A percentile compares a stretch with the other conserved stretches of the same genome.
phyloP scores from a whole-genome alignment of 805 yeast species.

The Vanderwaltozyma verrucispora region DNA sequence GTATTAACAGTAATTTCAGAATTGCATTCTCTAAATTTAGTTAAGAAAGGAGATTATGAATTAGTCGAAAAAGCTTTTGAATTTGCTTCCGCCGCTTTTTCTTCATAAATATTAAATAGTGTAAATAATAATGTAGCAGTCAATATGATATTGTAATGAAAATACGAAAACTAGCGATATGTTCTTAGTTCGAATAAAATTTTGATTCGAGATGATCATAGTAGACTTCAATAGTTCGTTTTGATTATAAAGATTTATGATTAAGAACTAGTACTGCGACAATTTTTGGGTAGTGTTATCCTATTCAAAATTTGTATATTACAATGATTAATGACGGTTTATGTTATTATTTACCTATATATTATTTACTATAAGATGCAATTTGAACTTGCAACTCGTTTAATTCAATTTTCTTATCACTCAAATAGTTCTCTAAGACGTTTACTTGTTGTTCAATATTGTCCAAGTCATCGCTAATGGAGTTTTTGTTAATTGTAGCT shows the following conservation, averaged over 20 bases:
- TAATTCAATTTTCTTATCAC: constrained; percentile 52
- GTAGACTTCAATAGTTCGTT: too few species aligned
- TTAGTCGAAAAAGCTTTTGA: constrained; percentile 17
- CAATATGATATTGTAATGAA: background rate
- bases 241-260: too few species aligned
- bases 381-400: constrained; percentile 7
- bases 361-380: constrained; percentile 1
- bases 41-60: constrained; percentile 14
- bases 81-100: constrained; percentile 13
- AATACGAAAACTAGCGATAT: too few species aligned
- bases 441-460: constrained; percentile 68
- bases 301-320: too few species aligned
- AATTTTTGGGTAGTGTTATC: too few species aligned
- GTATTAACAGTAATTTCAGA: constrained; percentile 10
- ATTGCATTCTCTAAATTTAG: constrained; percentile 12
- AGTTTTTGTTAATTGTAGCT: constrained; percentile 33
- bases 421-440: constrained; percentile 59
- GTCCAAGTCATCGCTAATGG: constrained; percentile 51
- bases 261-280: too few species aligned
- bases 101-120: background rate
- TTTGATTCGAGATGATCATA: too few species aligned
- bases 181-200: too few species aligned
- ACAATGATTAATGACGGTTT: too few species aligned
- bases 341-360: too few species aligned
- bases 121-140: background rate